Base-by-base conservation (phyloP, 2,329 filamentous ascomycete species). In the Aspergillus versicolor region DNA sequence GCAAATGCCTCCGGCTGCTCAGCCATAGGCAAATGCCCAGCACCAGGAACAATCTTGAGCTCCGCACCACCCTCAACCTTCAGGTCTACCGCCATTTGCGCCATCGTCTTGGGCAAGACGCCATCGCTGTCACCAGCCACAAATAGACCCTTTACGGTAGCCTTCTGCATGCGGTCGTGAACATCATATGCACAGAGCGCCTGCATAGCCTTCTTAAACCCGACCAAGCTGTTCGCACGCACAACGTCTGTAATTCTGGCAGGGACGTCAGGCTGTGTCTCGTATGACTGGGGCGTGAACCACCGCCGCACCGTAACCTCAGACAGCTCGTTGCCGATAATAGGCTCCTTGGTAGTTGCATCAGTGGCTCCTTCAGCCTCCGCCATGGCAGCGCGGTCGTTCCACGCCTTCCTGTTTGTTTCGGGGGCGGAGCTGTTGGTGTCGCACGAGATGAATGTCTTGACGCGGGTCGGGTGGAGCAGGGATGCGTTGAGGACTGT, bases 1-100 rank as follows among this genome's bases (percentile, higher is more conserved):
- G 87, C 87, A 70, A 92, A 92, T 4, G 81, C 85, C 56, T 79
- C 75, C 0, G 89, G 87, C 63, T 85, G 83, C 75, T 95, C 91
- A 47, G 86, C 86, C 90, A 95, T 95, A 0, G 91, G 91, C 67
- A 96, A 74, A 77, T 96, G 91, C 0, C 91, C 91, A 0, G 90
- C 86, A 8, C 81, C 77, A 0, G 89, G 83, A 9, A 95, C 83
- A 56, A 89, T 73, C 69, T 82, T 84, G 62, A 92, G 81, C 57
- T 84, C 80, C 0, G 81, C 82, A 0, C 82, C 84, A 0, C 81
- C 82, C 0, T 82, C 84, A 0, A 73, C 70, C 9, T 88, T 87
- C 42, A 91, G 71, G 17, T 77, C 70, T 0, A 74, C 79, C 54
- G 81, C 84, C 81, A 92, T 91, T 13, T 85, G 85, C 53, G 88